phyloP scores from a whole-genome alignment of 2,329 filamentous ascomycete species.

The Paecilomyces variotii region DNA sequence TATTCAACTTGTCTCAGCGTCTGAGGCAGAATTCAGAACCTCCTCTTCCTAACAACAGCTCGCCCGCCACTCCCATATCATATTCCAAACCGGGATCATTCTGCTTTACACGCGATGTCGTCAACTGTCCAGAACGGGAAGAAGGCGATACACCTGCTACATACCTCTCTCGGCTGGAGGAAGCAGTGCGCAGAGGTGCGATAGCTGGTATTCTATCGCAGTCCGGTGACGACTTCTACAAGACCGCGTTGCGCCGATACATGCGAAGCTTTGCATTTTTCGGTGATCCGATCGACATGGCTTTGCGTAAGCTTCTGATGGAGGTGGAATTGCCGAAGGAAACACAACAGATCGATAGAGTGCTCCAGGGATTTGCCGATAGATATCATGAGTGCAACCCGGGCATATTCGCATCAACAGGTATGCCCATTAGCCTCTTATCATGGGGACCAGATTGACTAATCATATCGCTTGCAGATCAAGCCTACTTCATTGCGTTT shows the following conservation, averaged over 20 bases:
- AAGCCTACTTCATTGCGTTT: slow-evolving; percentile 98
- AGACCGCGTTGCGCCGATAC: slow-evolving; percentile 80
- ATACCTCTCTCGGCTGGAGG: slow-evolving; percentile 78
- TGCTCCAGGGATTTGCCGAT: slow-evolving; percentile 88
- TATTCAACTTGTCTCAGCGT: slow-evolving; percentile 67
- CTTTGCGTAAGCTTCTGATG: slow-evolving; percentile 89
- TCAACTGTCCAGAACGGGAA: slow-evolving; percentile 66
- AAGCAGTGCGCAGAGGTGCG: slow-evolving; percentile 66
- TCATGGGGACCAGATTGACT: slow-evolving; percentile 5
- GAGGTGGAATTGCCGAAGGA: slow-evolving; percentile 94
- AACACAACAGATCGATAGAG: slow-evolving; percentile 95
- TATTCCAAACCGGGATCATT: slow-evolving; percentile 77
- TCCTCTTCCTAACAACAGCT: slow-evolving; percentile 56
- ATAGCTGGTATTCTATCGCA: slow-evolving; percentile 83
- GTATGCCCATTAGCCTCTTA: slow-evolving; percentile 25
- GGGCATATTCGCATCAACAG: slow-evolving; percentile 77
- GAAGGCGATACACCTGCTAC: slow-evolving; percentile 86
- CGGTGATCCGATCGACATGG: slow-evolving; percentile 96
- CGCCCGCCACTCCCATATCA: slow-evolving; percentile 60
- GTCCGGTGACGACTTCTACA: slow-evolving; percentile 73
- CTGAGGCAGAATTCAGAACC: slow-evolving; percentile 76
- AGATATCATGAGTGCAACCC: slow-evolving; percentile 98
- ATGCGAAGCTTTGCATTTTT: slow-evolving; percentile 95
- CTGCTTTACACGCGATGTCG: slow-evolving; percentile 61
- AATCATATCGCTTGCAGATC: slow-evolving; percentile 48